phyloP scores from a whole-genome alignment of 2,329 filamentous ascomycete genomes.

The Didymella glomerata region DNA sequence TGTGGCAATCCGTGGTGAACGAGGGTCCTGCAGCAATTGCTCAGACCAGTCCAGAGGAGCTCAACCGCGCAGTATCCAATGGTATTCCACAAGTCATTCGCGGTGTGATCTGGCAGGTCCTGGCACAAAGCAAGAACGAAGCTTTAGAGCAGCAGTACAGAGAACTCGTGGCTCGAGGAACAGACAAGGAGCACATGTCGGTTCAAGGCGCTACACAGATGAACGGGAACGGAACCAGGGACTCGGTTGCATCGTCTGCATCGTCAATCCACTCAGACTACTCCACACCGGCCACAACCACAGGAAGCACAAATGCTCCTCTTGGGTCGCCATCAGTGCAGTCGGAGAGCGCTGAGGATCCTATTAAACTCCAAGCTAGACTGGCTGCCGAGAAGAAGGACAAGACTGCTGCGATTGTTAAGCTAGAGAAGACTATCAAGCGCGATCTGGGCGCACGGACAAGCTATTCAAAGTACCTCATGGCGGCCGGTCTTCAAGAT shows the following conservation, averaged over 20 bases:
- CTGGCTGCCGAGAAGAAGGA: conserved; percentile 74
- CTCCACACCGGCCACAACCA: conserved; percentile 68
- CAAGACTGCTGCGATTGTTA: conserved; percentile 75
- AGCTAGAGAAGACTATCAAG: conserved; percentile 89
- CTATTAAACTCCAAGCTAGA: conserved; percentile 70
- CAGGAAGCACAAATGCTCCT: conserved; percentile 50
- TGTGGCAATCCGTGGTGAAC: conserved; percentile 96
- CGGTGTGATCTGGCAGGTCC: conserved; percentile 98
- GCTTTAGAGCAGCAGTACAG: conserved; percentile 87
- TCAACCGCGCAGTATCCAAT: conserved; percentile 88
- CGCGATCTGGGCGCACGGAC: conserved; percentile 91
- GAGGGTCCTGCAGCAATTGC: conserved; percentile 90
- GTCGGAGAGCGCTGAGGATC: conserved; percentile 65
- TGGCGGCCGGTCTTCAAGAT: conserved; percentile 89
- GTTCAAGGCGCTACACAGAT: conserved; percentile 33
- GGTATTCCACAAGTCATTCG: conserved; percentile 95
- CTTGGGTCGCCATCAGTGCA: conserved; percentile 63
- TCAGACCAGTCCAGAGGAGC: conserved; percentile 84
- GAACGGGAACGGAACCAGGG: conserved; percentile 66
- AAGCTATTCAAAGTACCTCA: conserved; percentile 95
- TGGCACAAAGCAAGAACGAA: conserved; percentile 93
- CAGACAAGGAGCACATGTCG: conserved; percentile 70
- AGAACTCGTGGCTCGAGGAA: conserved; percentile 80
- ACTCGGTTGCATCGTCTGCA: conserved; percentile 76
- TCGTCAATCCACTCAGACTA: conserved; percentile 84